Percentiles rank a stretch among this genome's conserved stretches.
Conservation (phyloP, 192 early-diverging fungal species). For the Piromyces finnis region DNA sequence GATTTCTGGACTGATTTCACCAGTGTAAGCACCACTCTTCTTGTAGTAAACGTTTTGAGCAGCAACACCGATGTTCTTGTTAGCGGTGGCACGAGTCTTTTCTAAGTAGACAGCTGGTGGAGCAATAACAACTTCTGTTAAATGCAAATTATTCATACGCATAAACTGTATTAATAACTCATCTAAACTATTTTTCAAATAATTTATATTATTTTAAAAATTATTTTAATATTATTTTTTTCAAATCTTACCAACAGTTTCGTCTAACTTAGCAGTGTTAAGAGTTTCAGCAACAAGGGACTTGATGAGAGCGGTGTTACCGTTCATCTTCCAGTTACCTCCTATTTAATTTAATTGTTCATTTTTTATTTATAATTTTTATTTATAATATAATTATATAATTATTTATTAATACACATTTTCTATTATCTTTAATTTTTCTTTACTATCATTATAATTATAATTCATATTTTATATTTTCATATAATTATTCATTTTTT, state of each 20-base stretch:
- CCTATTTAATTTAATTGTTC: background rate
- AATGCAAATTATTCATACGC: background rate
- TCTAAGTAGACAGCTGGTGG: conserved; percentile 83
- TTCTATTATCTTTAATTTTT: conserved; percentile 15
- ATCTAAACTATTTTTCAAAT: background rate
- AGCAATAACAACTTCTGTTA: conserved; percentile 86
- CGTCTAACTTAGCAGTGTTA: conserved; percentile 43
- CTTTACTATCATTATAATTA: background rate
- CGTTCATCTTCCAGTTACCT: conserved; percentile 95
- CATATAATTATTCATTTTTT: background rate
- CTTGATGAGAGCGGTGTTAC: conserved; percentile 52
- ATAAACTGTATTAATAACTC: background rate
- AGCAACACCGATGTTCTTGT: conserved; percentile 62
- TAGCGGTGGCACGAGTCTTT: conserved; percentile 40
- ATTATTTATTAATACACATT: no score
- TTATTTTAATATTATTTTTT: background rate
- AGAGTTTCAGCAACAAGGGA: conserved; percentile 48
- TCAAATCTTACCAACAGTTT: conserved; percentile 43
- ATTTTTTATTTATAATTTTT: background rate
- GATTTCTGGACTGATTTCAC: conserved; percentile 87
- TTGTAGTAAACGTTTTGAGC: conserved; percentile 89
- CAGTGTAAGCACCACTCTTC: conserved; percentile 85
- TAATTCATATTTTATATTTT: background rate
- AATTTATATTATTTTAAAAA: background rate
- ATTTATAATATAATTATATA: background rate